A percentile compares a stretch with the other conserved stretches of the same genome.
Conservation (phyloP, 1,284 basidiomycete species). For the Exobasidium rhododendri region DNA sequence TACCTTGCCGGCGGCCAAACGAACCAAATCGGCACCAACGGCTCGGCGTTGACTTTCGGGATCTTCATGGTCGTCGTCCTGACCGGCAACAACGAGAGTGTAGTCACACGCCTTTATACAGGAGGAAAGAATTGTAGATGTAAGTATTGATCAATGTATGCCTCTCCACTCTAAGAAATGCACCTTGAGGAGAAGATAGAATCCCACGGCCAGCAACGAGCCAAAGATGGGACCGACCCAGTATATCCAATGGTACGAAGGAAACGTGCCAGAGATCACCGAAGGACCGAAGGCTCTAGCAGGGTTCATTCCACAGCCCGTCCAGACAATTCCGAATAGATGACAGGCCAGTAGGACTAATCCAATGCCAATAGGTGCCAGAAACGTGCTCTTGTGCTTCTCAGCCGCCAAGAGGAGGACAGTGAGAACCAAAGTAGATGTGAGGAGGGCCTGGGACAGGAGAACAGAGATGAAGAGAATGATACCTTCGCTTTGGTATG, state of each 20-base stretch:
- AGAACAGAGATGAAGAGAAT: conserved; percentile 41
- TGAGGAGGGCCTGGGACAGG: conserved; percentile 37
- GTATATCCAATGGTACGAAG: conserved; percentile 17
- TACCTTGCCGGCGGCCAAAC: neutral
- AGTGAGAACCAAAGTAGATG: conserved; percentile 33
- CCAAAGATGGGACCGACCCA: conserved; percentile 18
- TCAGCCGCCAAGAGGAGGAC: conserved; percentile 59
- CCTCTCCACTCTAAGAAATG: neutral
- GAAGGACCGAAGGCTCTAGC: conserved; percentile 19
- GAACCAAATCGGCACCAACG: neutral
- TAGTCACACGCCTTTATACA: conserved; percentile 5
- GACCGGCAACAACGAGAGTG: conserved; percentile 13
- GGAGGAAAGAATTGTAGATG: neutral
- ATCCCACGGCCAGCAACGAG: conserved; percentile 11
- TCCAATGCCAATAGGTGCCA: conserved; percentile 45
- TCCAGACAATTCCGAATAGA: conserved; percentile 24
- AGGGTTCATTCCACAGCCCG: conserved; percentile 15
- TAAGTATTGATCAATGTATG: neutral
- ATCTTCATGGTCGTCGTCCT: conserved; percentile 11
- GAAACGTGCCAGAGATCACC: conserved; percentile 13
- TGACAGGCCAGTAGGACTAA: conserved; percentile 36
- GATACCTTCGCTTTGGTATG: conserved; percentile 15
- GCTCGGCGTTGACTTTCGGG: neutral
- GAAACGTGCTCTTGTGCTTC: conserved; percentile 56
- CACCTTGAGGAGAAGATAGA: conserved; percentile 14